Evolutionary conservation across 805 yeast species (phyloP).

Genomic region (Pichia kluyveri): DNA sequence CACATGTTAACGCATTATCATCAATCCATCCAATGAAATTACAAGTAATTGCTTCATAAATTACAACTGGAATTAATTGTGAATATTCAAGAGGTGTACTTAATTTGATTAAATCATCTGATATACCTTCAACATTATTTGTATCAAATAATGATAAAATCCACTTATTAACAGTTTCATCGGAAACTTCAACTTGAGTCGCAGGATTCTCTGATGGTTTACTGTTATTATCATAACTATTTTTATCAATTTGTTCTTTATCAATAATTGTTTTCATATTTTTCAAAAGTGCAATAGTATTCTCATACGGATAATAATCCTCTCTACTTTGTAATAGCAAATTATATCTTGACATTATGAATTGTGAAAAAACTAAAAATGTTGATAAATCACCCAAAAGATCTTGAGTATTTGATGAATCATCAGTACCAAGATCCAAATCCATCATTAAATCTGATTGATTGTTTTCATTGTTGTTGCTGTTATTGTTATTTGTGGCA

Average conservation of each 20-base stretch:
- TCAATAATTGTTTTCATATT: not conserved
- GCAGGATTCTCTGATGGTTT: not conserved
- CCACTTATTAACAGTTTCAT: conserved; percentile 52
- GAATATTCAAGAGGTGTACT: conserved; percentile 61
- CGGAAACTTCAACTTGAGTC: conserved; percentile 1
- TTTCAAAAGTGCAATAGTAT: conserved; percentile 5
- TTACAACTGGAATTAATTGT: conserved; percentile 60
- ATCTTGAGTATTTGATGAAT: conserved; percentile 54
- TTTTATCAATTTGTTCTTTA: not conserved
- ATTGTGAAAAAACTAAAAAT: conserved; percentile 37
- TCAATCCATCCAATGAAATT: conserved; percentile 47
- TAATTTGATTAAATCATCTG: conserved; percentile 70
- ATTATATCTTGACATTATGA: conserved; percentile 10
- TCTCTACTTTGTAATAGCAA: conserved; percentile 6
- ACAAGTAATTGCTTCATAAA: conserved; percentile 64
- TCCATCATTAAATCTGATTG: conserved; percentile 19
- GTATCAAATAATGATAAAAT: conserved; percentile 64
- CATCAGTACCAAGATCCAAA: conserved; percentile 36
- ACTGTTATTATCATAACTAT: not conserved
- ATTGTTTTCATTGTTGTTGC: not conserved
- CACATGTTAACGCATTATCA: conserved; percentile 55
- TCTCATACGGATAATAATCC: not conserved
- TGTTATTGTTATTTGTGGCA: too few species aligned
- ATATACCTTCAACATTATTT: conserved; percentile 54
- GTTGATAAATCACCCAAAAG: conserved; percentile 61